phyloP scores from a whole-genome alignment of 768 basidiomycete genomes.

The Collybia nuda region DNA sequence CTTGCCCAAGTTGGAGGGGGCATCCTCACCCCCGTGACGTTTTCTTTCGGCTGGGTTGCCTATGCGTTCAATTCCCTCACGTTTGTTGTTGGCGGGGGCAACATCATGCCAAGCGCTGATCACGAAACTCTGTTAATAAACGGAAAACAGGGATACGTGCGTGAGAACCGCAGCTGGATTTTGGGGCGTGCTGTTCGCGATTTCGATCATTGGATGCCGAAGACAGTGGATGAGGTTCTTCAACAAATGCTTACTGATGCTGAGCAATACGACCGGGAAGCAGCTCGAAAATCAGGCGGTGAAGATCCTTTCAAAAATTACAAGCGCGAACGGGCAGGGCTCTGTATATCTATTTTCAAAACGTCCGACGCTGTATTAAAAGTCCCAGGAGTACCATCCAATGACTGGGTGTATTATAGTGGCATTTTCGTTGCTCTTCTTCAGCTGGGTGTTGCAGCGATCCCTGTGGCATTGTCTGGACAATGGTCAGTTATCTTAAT shows the following conservation, averaged over 20 bases:
- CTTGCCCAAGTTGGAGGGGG: constrained; percentile 22
- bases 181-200: constrained; percentile 27
- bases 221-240: constrained; percentile 12
- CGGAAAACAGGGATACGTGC: constrained; percentile 18
- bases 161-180: constrained; percentile 24
- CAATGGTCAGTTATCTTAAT: constrained; percentile 28
- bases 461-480: constrained; percentile 21
- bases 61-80: constrained; percentile 25
- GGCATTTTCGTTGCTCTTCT: constrained; percentile 20
- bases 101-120: constrained; percentile 25
- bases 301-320: no score
- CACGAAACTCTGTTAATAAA: constrained; percentile 16
- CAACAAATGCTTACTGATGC: constrained; percentile 18
- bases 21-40: constrained; percentile 25
- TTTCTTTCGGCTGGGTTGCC: constrained; percentile 32
- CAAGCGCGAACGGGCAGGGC: background rate
- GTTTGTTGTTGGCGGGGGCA: constrained; percentile 17
- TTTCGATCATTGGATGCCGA: constrained; percentile 8
- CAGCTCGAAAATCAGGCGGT: no score
- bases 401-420: constrained; percentile 25
- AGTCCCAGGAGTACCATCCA: constrained; percentile 16
- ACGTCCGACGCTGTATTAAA: background rate
- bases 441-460: constrained; percentile 25
- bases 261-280: background rate
- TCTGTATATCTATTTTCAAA: background rate